Base-by-base conservation (phyloP, 2,329 filamentous ascomycete genomes). In the Trichoderma sp. region DNA sequence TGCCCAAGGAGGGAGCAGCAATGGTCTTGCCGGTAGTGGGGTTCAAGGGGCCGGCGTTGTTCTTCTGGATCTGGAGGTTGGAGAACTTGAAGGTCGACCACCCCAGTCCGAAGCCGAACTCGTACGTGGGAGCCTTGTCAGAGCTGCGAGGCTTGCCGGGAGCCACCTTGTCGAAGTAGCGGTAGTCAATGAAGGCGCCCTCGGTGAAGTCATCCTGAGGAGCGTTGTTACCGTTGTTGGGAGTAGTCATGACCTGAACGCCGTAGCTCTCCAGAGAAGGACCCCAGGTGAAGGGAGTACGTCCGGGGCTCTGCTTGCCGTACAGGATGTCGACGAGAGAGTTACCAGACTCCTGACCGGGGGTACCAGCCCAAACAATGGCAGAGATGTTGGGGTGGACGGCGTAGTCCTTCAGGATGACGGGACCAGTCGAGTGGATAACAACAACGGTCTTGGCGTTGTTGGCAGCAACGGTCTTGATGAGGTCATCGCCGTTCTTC, bases 401-500 rank as follows among this genome's bases (percentile, higher is more conserved):
- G 80, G 93, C 92, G 88, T 92, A 96, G 11, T 94, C 90, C 14
- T 91, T 90, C 29, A 98, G 85, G 1, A 97, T 85, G 5, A 97
- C 93, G 1, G 95, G 91, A 0, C 95, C 95, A 4, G 92, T 90
- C 1, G 93, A 95, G 86, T 98, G 96, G 76, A 98, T 93, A 75
- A 98, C 91, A 18, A 98, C 94, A 76, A 98, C 93, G 14, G 95
- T 98, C 88, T 98, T 98, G 86, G 93, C 91, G 87, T 93, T 95
- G 77, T 91, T 82, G 8, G 91, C 88, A 1, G 94, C 92, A 12
- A 98, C 94, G 65, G 93, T 95, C 84, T 93, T 89, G 84, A 98
- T 93, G 74, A 98, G 85, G 0, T 89, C 88, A 71, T 98, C 95
- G 56, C 94, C 95, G 75, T 92, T 89, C 76, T 92, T 88, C 96